Base-by-base conservation (phyloP, 2,329 filamentous ascomycete species). In the Zymoseptoria tritici region DNA sequence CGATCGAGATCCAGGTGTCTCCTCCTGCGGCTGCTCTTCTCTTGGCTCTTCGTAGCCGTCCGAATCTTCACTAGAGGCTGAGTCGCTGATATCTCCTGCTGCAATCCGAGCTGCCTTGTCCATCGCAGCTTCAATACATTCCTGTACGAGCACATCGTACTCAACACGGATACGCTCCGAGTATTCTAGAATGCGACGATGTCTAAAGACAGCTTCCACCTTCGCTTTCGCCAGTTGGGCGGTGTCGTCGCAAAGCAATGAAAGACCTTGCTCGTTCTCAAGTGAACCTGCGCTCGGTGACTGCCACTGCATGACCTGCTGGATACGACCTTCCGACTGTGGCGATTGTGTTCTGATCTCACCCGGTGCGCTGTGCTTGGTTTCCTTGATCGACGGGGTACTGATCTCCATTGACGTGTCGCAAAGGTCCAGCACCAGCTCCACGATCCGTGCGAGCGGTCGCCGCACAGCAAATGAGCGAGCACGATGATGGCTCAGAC, bases 331-430 rank as follows among this genome's bases (percentile, higher is more conserved):
- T 72, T 99, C 94, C 0, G 95, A 99, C 71, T 97, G 90, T 0
- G 94, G 94, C 4, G 94, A 99, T 71, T 97, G 89, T 0, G 93
- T 96, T 53, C 93, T 86, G 63, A 97, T 86, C 63, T 96, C 91
- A 54, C 89, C 87, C 7, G 77, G 76, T 49, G 83, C 81, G 65
- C 87, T 84, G 8, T 54, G 52, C 55, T 86, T 83, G 3, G 85
- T 81, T 66, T 97, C 93, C 70, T 96, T 97, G 76, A 99, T 89
- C 5, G 92, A 88, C 5, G 94, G 93, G 3, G 90, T 92, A 76
- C 88, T 97, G 70, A 99, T 93, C 74, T 99, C 95, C 53, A 97
- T 82, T 4, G 94, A 88, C 1, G 94, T 99, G 72, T 99, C 94
- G 71, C 94, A 97, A 19, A 99, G 83, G 75, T 99, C 94, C 55